These are phyloP conservation scores for Ogataea chonburiensis DNA, from an alignment of 805 yeast genomes.

Conservation along the genomic window DNA sequence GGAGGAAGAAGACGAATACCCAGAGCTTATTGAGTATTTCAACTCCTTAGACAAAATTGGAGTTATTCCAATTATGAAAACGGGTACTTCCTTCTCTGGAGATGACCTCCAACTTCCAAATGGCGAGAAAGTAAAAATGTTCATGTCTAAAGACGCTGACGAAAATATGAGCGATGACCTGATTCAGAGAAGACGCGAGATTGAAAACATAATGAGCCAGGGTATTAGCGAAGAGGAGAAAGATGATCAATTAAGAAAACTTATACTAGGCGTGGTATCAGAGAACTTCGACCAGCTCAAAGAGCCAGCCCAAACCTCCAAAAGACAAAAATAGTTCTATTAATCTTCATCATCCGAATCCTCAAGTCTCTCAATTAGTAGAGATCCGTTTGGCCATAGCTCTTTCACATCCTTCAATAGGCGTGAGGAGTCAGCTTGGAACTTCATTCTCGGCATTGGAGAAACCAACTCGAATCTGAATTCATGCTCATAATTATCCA, in stretches of 20 bases:
- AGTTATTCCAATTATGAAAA: slow-evolving; percentile 19
- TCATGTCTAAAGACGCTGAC: slow-evolving; percentile 46
- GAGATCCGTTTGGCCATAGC: slow-evolving; percentile 40
- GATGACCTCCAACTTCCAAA: slow-evolving; percentile 27
- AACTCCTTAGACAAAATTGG: slow-evolving; percentile 35
- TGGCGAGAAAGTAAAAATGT: slow-evolving; percentile 54
- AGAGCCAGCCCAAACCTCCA: slow-evolving; percentile 18
- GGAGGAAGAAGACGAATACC: slow-evolving; percentile 82
- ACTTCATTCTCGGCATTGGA: slow-evolving; percentile 36
- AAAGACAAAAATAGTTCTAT: slow-evolving; percentile 22
- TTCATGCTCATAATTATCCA: slow-evolving; percentile 19
- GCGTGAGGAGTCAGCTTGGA: slow-evolving; percentile 23
- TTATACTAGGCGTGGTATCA: slow-evolving; percentile 64
- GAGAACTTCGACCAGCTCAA: slow-evolving; percentile 33
- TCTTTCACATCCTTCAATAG: slow-evolving; percentile 28
- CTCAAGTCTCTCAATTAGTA: slow-evolving; percentile 31
- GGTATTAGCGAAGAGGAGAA: slow-evolving; percentile 65
- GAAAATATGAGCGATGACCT: slow-evolving; percentile 42
- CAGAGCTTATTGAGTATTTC: slow-evolving; percentile 71
- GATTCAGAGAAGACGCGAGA: slow-evolving; percentile 55
- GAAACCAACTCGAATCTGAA: slow-evolving; percentile 37
- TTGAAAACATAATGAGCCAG: slow-evolving; percentile 60
- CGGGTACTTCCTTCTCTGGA: slow-evolving; percentile 5
- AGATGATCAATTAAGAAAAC: slow-evolving; percentile 70
- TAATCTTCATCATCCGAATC: slow-evolving; percentile 20